Percentiles rank a stretch among this genome's conserved stretches.
Evolutionary conservation across 495 filamentous ascomycete species (phyloP).

Genomic region (Neurospora sp.): DNA sequence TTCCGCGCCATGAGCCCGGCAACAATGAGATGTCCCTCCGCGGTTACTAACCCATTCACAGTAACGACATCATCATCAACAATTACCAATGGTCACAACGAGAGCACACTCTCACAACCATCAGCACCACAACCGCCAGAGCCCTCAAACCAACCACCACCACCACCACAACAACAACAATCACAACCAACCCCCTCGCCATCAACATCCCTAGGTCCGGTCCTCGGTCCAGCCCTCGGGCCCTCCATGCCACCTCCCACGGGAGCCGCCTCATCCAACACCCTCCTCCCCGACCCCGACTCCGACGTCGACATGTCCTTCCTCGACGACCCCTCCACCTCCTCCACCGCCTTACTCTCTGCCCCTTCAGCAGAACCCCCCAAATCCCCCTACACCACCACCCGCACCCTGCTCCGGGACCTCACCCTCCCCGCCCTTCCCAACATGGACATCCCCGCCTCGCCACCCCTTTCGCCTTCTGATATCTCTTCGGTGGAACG

Average conservation of each 20-base stretch:
- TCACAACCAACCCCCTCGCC: not conserved
- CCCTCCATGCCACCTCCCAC: constrained; percentile 8
- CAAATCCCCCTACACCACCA: constrained; percentile 58
- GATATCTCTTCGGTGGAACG: constrained; percentile 1
- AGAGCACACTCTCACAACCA: not conserved
- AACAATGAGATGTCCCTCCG: not conserved
- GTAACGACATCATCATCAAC: not conserved
- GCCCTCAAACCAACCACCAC: not conserved
- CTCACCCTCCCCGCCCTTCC: constrained; percentile 77
- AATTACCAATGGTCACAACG: not conserved
- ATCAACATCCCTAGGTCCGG: constrained; percentile 17
- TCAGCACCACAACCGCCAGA: not conserved
- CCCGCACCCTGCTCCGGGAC: constrained; percentile 58
- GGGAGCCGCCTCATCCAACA: not conserved
- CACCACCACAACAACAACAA: not conserved
- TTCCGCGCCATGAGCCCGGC: not conserved
- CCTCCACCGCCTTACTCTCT: not conserved
- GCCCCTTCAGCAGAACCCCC: constrained; percentile 24
- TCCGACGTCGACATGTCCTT: constrained; percentile 15
- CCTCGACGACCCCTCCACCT: constrained; percentile 4
- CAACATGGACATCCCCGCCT: constrained; percentile 72
- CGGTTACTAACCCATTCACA: not conserved
- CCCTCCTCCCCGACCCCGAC: constrained; percentile 3
- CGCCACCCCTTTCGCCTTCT: constrained; percentile 72
- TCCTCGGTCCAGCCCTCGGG: constrained; percentile 23